phyloP scores from a whole-genome alignment of 208 protist genomes.

The Sergeia podlipaevii region DNA sequence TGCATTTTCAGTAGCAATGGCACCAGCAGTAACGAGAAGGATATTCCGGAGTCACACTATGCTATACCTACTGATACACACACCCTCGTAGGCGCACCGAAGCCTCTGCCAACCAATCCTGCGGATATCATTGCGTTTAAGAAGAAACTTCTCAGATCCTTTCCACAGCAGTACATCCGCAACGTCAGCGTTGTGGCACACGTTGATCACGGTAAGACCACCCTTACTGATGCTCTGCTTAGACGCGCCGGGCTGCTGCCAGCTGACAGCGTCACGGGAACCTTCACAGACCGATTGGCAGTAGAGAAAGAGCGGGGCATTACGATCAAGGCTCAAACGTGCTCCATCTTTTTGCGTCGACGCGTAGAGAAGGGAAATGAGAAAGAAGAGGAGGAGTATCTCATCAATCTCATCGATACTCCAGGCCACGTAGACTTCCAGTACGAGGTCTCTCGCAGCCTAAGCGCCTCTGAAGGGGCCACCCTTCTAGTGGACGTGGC shows the following conservation, averaged over 20 bases:
- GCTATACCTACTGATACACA: slow-evolving; percentile 24
- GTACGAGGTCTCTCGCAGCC: slow-evolving; percentile 95
- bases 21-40: neutral
- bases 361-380: too few species aligned
- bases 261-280: slow-evolving; percentile 50
- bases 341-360: slow-evolving; percentile 75
- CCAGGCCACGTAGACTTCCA: slow-evolving; percentile 98
- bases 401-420: slow-evolving; percentile 98
- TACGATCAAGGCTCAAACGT: slow-evolving; percentile 95
- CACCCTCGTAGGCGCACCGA: slow-evolving; percentile 20
- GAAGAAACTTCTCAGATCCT: slow-evolving; percentile 32
- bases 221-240: slow-evolving; percentile 88
- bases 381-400: slow-evolving; percentile 51
- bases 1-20: too few species aligned
- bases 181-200: slow-evolving; percentile 92
- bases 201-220: slow-evolving; percentile 93
- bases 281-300: slow-evolving; percentile 91
- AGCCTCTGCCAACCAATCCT: slow-evolving; percentile 21
- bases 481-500: slow-evolving; percentile 91
- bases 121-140: slow-evolving; percentile 34
- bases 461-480: slow-evolving; percentile 90
- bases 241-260: slow-evolving; percentile 73
- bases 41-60: too few species aligned
- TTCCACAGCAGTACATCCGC: slow-evolving; percentile 65
- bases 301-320: slow-evolving; percentile 96